These are phyloP conservation scores for Endocarpon pusillum DNA, from an alignment of 495 filamentous ascomycete species.

Conservation along the genomic window DNA sequence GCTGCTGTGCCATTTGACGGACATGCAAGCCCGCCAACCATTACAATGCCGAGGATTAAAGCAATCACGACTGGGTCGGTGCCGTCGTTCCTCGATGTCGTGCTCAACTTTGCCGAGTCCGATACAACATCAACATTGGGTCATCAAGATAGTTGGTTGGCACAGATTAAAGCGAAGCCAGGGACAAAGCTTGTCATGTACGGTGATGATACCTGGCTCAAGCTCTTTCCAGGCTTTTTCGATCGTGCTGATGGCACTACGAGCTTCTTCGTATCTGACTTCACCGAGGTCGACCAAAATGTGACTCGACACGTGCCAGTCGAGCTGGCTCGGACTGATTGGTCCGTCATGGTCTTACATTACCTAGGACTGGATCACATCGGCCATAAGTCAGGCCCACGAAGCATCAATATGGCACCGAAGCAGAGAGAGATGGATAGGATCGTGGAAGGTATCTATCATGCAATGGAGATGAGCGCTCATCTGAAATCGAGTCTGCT, in stretches of 20 bases:
- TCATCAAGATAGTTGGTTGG: slow-evolving; percentile 85
- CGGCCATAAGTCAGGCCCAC: slow-evolving; percentile 88
- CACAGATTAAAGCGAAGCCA: slow-evolving; percentile 64
- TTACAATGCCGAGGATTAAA: slow-evolving; percentile 96
- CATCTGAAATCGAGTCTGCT: slow-evolving; percentile 68
- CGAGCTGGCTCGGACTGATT: slow-evolving; percentile 63
- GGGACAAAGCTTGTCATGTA: slow-evolving; percentile 74
- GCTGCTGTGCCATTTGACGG: slow-evolving; percentile 84
- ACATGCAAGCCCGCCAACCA: slow-evolving; percentile 87
- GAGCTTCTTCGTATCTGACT: slow-evolving; percentile 98
- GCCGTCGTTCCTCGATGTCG: slow-evolving; percentile 90
- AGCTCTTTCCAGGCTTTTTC: slow-evolving; percentile 83
- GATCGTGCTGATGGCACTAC: slow-evolving; percentile 76
- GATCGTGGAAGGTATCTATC: slow-evolving; percentile 59
- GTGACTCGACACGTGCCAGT: slow-evolving; percentile 75
- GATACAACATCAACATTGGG: slow-evolving; percentile 76
- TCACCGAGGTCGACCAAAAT: slow-evolving; percentile 93
- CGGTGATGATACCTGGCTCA: slow-evolving; percentile 96
- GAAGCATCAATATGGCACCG: slow-evolving; percentile 72
- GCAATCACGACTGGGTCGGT: slow-evolving; percentile 94
- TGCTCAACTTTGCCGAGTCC: slow-evolving; percentile 89
- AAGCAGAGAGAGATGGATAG: slow-evolving; percentile 93
- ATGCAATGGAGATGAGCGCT: slow-evolving; percentile 46
- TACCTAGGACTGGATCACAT: slow-evolving; percentile 96
- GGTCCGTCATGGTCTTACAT: slow-evolving; percentile 87